phyloP scores from a whole-genome alignment of 345 rosid species.

The Eucalyptus regnans region DNA sequence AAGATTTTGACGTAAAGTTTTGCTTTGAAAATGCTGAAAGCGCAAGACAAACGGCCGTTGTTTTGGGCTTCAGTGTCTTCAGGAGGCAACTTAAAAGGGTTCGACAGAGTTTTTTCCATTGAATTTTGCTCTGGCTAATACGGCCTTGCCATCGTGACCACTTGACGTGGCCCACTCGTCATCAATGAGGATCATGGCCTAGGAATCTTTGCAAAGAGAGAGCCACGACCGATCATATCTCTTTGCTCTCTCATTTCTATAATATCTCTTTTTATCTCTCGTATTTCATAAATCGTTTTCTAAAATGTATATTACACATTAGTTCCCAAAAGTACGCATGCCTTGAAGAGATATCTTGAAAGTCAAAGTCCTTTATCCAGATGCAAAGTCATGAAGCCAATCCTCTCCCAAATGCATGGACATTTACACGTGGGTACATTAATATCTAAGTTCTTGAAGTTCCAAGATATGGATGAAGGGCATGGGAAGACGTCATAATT shows the following conservation, averaged over 20 bases:
- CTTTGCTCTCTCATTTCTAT: neutral
- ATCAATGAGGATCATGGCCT: neutral
- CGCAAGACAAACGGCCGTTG: rapidly evolving
- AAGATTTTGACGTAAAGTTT: neutral
- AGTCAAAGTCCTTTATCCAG: neutral
- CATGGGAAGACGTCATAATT: neutral
- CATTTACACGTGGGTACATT: neutral
- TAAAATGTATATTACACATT: neutral
- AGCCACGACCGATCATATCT: neutral
- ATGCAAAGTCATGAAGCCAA: neutral
- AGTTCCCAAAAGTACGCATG: neutral
- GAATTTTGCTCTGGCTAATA: neutral
- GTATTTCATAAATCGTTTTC: neutral
- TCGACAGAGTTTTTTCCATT: neutral
- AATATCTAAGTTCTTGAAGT: neutral
- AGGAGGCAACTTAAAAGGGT: rapidly evolving
- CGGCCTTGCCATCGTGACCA: rapidly evolving
- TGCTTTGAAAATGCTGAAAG: neutral
- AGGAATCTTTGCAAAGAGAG: neutral
- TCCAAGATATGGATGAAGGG: neutral
- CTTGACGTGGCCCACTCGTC: rapidly evolving
- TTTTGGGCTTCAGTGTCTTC: neutral
- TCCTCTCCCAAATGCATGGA: neutral
- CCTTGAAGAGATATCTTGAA: neutral
- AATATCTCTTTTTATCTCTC: neutral